These are phyloP conservation scores for Cadophora luteo-olivacea DNA, from an alignment of 2,329 filamentous ascomycete genomes.

Conservation along the genomic window DNA sequence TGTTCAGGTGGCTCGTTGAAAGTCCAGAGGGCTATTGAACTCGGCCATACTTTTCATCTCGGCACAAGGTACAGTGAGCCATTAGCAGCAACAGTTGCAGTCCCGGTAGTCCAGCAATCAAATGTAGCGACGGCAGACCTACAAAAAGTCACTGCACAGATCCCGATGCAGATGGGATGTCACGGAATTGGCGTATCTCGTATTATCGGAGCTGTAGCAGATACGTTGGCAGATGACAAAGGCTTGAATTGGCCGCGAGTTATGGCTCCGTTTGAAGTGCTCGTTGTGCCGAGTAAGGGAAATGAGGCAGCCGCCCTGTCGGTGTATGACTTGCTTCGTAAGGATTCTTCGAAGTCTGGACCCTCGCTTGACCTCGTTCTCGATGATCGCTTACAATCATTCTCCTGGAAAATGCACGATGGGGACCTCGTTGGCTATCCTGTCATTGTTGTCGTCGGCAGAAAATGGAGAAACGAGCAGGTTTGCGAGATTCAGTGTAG, in stretches of 20 bases:
- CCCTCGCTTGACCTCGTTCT: constrained; percentile 67
- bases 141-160: constrained; percentile 35
- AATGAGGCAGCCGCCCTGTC: constrained; percentile 55
- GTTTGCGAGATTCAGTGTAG: constrained; percentile 45
- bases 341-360: constrained; percentile 10
- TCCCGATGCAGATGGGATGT: constrained; percentile 89
- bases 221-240: constrained; percentile 71
- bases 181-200: constrained; percentile 94
- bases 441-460: constrained; percentile 79
- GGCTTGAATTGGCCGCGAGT: constrained; percentile 88
- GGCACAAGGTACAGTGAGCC: constrained; percentile 86
- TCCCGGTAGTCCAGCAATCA: constrained; percentile 44
- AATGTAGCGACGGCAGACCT: background rate
- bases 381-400: constrained; percentile 72
- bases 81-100: constrained; percentile 67
- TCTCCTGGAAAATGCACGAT: constrained; percentile 89
- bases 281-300: constrained; percentile 64
- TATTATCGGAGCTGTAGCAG: constrained; percentile 85
- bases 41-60: constrained; percentile 94
- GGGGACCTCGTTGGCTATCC: constrained; percentile 91
- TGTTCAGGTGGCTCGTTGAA: constrained; percentile 70
- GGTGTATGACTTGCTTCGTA: constrained; percentile 67
- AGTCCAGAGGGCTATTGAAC: constrained; percentile 79
- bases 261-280: constrained; percentile 84
- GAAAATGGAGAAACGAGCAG: constrained; percentile 58